Base-by-base conservation (phyloP, 2,329 filamentous ascomycete species). In the Hypoxylon sp. region DNA sequence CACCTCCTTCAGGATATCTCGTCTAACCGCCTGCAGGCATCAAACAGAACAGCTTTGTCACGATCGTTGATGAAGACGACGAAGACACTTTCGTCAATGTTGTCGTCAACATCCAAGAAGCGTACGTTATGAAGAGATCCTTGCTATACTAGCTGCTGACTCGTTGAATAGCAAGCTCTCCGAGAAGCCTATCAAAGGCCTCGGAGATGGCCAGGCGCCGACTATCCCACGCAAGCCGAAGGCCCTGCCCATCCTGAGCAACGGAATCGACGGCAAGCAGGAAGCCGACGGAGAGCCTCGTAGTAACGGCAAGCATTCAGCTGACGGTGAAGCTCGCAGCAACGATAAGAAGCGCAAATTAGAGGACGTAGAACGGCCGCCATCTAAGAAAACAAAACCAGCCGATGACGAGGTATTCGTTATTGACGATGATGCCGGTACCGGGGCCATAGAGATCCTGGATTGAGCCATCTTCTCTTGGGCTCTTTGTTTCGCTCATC, bases 61-160 rank as follows among this genome's bases (percentile, higher is more conserved):
- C 91, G 0, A 79, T 98, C 48, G 87, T 89, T n/a, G 95, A 96
- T 54, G 89, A 92, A 42, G 89, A 93, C 49, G 88, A 91, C 37
- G 82, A 88, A 0, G 81, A 85, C 43, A 83, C 89, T 0, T 88
- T 90, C 58, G 88, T 97, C 52, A 94, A 97, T 63, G 81, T 98
- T 2, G 83, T 94, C 48, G 79, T 97, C 11, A 83, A 85, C 62
- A 80, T 92, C 49, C 81, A 87, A 66, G 82, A 87, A 72, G 78
- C 81, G 84, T 88, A 79, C 50, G 83, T 75, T 45, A 11, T 48
- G 35, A 27, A 50, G 60, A 62, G 15, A 52, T 68, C 17, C 64
- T 66, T 23, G 53, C 66, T 62, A 58, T 35, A 46, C 37, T 42
- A 51, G 42, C 35, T 56, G 52, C 73, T 67, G 27, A 67, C 60